Base-by-base conservation (phyloP, 768 basidiomycete species). In the Tricholoma saponaceum region DNA sequence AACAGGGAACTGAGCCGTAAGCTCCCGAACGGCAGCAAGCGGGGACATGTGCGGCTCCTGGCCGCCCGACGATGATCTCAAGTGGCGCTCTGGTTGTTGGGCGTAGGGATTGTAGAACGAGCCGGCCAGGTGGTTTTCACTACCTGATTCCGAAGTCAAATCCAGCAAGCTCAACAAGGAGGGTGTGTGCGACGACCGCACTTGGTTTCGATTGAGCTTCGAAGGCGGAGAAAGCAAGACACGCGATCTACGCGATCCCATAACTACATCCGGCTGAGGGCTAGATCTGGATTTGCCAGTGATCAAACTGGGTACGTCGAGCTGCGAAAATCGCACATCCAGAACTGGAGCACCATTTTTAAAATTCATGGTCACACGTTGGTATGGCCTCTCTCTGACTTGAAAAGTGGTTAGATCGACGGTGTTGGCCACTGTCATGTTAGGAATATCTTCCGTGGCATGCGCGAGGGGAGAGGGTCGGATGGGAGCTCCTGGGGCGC, bases 1-100 rank as follows among this genome's bases (percentile, higher is more conserved):
- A 13, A 69, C 73, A 35, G 86, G 83, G 70, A 86, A 87, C 67
- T 79, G 79, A 37, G 68, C 60, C 5, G 83, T 76, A 54, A 86
- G 71, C 33, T 82, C 80, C 18, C 76, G 78, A 32, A 86, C 76
- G 18, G 76, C 71, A 62, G 73, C 69, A 23, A 80, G 58, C 16
- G 47, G 47, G 22, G 73, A 76, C 57, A 82, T 79, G 2, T 68
- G 64, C 32, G 77, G 74, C 28, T 70, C 69, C n/a, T 69, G 67
- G 58, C 71, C 67, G 62, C 54, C 63, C 23, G 39, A 47, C 26
- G 22, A 47, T 23, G 63, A 60, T n/a, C 55, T 51, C 18, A 43
- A 16, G 13, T 52, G 54, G 16, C 28, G 47, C 26, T 10, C 26
- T 12, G 41, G 35, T 9, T 37, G 23, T 13, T 53, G 56, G 25